Conservation (phyloP, 73 alveolate species). For the Paramecium tetraurelia region DNA sequence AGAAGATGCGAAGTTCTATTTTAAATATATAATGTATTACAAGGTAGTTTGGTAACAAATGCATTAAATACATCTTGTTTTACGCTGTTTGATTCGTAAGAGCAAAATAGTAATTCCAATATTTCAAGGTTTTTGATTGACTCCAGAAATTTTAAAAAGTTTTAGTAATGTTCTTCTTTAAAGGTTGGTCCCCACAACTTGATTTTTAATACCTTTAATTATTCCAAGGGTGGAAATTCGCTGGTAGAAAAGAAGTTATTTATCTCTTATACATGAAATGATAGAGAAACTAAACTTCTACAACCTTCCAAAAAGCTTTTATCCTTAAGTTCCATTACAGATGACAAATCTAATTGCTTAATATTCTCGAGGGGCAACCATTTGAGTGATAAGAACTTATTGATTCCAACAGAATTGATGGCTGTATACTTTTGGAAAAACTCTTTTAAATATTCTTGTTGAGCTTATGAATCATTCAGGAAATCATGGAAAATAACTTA, state of each 20-base stretch:
- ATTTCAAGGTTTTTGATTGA: neutral
- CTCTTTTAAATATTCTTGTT: neutral
- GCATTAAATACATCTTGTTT: neutral
- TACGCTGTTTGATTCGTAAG: neutral
- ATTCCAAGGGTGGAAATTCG: neutral
- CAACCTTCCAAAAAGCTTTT: neutral
- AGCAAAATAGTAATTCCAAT: neutral
- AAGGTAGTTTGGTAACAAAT: neutral
- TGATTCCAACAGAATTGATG: neutral
- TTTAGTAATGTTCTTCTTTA: neutral
- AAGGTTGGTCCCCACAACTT: neutral
- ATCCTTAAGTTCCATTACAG: neutral
- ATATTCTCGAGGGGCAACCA: neutral
- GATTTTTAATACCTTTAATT: neutral
- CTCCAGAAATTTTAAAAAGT: neutral
- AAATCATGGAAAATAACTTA: neutral
- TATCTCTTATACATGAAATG: neutral
- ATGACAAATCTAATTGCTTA: neutral
- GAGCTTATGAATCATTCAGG: neutral
- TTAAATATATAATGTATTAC: neutral
- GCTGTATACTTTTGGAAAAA: neutral
- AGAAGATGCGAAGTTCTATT: neutral
- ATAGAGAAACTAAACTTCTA: neutral
- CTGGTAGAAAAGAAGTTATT: neutral
- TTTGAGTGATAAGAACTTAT: neutral